Base-by-base conservation (phyloP, 2,329 filamentous ascomycete genomes). In the Fusarium sp. region DNA sequence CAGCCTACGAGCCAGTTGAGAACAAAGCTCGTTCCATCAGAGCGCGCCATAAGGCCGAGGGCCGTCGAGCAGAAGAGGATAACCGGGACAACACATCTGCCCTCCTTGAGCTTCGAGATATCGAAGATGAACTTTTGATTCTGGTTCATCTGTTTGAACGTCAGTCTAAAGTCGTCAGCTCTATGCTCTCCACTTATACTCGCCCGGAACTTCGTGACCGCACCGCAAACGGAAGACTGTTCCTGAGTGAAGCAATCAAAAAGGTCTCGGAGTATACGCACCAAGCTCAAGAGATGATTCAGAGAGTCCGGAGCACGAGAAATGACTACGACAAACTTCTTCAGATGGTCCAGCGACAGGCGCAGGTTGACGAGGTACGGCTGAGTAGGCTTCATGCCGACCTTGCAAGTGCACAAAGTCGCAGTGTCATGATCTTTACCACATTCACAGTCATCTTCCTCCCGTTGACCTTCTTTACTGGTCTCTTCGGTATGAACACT, bases 371-470 rank as follows among this genome's bases (percentile, higher is more conserved):
- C 75, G 90, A 92, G 78, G 89, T 91, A 14, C 87, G 89, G 31
- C 87, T 90, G 79, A 90, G 89, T 31, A 84, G 90, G 4, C 83
- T 90, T 63, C 89, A 92, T 73, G 89, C 90, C 3, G 89, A 92
- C 72, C 86, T 91, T 1, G 90, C 90, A 1, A 89, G 88, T 66
- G 86, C 87, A 14, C 90, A 91, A 79, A 90, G 89, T 63, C 84
- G 89, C 31, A 89, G 89, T 22, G 87, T 92, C 65, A 90, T 91
- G 87, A 90, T 92, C 70, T 91, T 92, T 79, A 92, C 90, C 14
- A 90, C 85, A 1, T 89, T 90, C 66, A 90, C 88, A 15, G 87
- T 92, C 64, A 90, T 92, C 26, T 92, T 91, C 80, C 81, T 91
- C 4, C 90, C 90, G 0, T 79, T 92, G 11, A 90, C 88, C 24